Evolutionary conservation across 805 yeast species (phyloP).

Genomic region (Priceomyces castillae): DNA sequence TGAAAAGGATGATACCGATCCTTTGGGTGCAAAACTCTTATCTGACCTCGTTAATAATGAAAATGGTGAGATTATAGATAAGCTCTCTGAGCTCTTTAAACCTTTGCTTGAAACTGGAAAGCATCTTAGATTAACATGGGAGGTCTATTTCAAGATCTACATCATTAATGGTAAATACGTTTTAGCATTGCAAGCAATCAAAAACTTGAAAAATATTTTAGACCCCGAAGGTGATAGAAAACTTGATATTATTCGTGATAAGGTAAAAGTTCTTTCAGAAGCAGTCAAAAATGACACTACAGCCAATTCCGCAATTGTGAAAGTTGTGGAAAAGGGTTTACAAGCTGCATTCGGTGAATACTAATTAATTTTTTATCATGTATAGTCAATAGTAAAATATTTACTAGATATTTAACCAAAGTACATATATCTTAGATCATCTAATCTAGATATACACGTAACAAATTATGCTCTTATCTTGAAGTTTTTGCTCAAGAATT

Average conservation of each 20-base stretch:
- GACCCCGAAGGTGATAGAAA: slow-evolving; percentile 21
- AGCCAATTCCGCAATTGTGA: slow-evolving; percentile 46
- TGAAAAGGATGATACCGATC: slow-evolving; percentile 53
- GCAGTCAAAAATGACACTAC: slow-evolving; percentile 31
- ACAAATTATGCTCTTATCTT: too few relatives aligned
- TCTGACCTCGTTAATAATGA: slow-evolving; percentile 21
- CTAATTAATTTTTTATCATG: slow-evolving; percentile 12
- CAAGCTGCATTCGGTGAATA: slow-evolving; percentile 32
- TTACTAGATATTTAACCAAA: too few relatives aligned
- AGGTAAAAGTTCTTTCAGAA: slow-evolving; percentile 31
- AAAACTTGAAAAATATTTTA: slow-evolving; percentile 38
- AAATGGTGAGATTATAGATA: slow-evolving; percentile 40
- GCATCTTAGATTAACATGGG: slow-evolving; percentile 38
- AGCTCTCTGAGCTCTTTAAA: slow-evolving; percentile 40
- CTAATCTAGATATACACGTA: too few relatives aligned
- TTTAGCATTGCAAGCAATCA: slow-evolving; percentile 44
- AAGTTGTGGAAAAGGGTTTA: slow-evolving; percentile 39
- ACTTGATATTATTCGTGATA: slow-evolving; percentile 21
- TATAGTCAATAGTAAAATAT: too few relatives aligned
- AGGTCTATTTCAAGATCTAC: slow-evolving; percentile 40
- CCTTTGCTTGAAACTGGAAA: slow-evolving; percentile 44
- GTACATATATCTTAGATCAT: too few relatives aligned
- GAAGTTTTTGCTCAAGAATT: too few relatives aligned
- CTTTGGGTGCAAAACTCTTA: slow-evolving; percentile 51
- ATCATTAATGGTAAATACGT: slow-evolving; percentile 44